Conservation (phyloP, 805 yeast genomes). For the Pichia deserticola region DNA sequence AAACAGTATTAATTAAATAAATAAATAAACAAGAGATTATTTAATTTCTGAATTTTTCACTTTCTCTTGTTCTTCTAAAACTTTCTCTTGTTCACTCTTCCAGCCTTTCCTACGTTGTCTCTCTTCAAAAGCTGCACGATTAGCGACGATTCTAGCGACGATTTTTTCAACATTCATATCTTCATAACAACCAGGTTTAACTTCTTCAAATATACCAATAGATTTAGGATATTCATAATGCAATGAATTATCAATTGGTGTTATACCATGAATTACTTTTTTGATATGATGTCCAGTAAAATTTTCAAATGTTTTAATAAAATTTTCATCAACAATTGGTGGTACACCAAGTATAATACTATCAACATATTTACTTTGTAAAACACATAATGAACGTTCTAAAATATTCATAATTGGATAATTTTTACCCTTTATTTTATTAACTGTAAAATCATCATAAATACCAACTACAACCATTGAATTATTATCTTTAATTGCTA, state of each 20-base stretch:
- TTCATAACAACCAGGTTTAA: background rate
- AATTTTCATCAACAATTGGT: constrained; percentile 35
- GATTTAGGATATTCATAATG: background rate
- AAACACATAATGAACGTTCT: constrained; percentile 79
- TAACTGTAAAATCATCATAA: constrained; percentile 51
- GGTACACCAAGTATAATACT: constrained; percentile 72
- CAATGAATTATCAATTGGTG: background rate
- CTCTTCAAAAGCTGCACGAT: constrained; percentile 68
- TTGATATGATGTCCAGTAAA: background rate
- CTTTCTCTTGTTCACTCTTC: constrained; percentile 50
- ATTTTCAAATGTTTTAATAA: constrained; percentile 20
- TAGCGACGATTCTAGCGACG: constrained; percentile 62
- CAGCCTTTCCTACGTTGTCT: constrained; percentile 85
- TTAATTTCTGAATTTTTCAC: too few species aligned
- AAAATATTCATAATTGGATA: constrained; percentile 82
- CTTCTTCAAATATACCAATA: background rate
- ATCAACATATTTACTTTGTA: constrained; percentile 83
- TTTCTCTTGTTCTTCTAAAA: constrained; percentile 11
- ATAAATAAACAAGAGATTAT: too few species aligned
- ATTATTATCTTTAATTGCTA: constrained; percentile 28
- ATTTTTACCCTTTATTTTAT: constrained; percentile 49
- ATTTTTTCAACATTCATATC: constrained; percentile 65
- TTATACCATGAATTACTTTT: background rate
- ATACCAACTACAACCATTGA: constrained; percentile 61
- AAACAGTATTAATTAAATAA: too few species aligned